Conservation (phyloP, 2,329 filamentous ascomycete genomes). For the Pestalotiopsis sp. region DNA sequence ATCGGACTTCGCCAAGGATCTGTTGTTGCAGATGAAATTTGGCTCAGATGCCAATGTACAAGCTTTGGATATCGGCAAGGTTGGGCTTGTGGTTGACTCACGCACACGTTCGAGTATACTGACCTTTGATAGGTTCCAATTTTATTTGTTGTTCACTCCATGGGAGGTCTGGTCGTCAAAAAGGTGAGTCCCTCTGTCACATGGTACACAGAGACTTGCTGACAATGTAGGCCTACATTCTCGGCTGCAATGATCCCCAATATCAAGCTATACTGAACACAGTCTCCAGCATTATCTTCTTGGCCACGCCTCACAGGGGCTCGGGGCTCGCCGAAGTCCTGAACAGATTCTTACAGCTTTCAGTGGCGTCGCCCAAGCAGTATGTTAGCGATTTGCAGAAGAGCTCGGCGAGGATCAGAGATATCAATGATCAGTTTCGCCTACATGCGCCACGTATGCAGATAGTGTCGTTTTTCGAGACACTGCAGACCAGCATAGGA, state of each 20-base stretch:
- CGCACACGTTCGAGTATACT: neutral
- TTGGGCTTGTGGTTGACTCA: neutral
- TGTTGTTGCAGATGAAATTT: slow-evolving; percentile 28
- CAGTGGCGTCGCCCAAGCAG: slow-evolving; percentile 20
- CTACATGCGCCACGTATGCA: slow-evolving; percentile 23
- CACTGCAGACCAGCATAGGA: slow-evolving; percentile 16
- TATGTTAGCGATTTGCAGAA: slow-evolving; percentile 28
- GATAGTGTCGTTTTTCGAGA: slow-evolving; percentile 29
- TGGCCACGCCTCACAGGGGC: slow-evolving; percentile 34
- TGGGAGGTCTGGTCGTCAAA: slow-evolving; percentile 32
- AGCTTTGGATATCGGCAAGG: slow-evolving; percentile 25
- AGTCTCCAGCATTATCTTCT: slow-evolving; percentile 28
- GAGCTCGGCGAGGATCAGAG: slow-evolving; percentile 22
- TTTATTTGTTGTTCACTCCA: slow-evolving; percentile 29
- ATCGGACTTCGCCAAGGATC: slow-evolving; percentile 32
- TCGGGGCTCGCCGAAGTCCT: slow-evolving; percentile 28
- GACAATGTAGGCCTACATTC: slow-evolving; percentile 22
- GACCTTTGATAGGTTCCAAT: slow-evolving; percentile 20
- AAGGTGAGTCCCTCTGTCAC: slow-evolving; percentile 18
- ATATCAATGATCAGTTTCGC: slow-evolving; percentile 30
- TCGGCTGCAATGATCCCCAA: slow-evolving; percentile 23
- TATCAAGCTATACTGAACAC: slow-evolving; percentile 26
- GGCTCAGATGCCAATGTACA: slow-evolving; percentile 19
- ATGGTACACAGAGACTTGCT: neutral
- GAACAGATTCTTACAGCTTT: slow-evolving; percentile 26